phyloP scores from a whole-genome alignment of 805 yeast species.

The Yarrowia hollandica region DNA sequence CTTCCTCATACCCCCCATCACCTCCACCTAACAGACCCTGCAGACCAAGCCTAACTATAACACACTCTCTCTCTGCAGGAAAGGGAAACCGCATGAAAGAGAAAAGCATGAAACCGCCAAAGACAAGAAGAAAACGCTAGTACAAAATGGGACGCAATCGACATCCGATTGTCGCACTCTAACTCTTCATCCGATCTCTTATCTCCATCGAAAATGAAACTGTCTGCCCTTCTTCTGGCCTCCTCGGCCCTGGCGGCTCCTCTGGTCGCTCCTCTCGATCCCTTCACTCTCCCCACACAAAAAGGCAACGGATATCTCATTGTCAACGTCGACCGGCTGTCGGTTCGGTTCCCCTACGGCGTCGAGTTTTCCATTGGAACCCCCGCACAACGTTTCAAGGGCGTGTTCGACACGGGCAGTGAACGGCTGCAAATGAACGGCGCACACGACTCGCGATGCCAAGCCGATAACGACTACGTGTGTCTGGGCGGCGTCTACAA shows the following conservation, averaged over 20 bases:
- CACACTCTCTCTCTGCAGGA: neutral
- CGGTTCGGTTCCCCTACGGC: conserved; percentile 21
- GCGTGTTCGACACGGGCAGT: conserved; percentile 22
- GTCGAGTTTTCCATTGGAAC: conserved; percentile 22
- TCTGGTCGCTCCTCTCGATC: neutral
- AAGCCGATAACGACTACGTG: conserved; percentile 4
- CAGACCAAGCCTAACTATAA: conserved; percentile 4
- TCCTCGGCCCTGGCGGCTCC: neutral
- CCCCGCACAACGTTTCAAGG: conserved; percentile 8
- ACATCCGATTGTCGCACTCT: neutral
- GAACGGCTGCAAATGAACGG: conserved; percentile 25
- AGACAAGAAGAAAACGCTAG: neutral
- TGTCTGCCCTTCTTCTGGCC: neutral
- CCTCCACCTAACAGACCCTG: conserved; percentile 21
- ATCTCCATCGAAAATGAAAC: neutral
- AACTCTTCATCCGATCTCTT: neutral
- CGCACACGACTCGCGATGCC: conserved; percentile 13
- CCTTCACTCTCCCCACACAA: neutral
- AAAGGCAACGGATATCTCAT: neutral
- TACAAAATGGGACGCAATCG: neutral
- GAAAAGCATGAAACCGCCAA: neutral
- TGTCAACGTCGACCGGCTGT: conserved; percentile 17
- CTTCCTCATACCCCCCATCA: no score
- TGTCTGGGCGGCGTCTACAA: conserved; percentile 22
- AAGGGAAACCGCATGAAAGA: neutral